Base-by-base conservation (phyloP, 441 rosid species). In the Erodium texanum region DNA sequence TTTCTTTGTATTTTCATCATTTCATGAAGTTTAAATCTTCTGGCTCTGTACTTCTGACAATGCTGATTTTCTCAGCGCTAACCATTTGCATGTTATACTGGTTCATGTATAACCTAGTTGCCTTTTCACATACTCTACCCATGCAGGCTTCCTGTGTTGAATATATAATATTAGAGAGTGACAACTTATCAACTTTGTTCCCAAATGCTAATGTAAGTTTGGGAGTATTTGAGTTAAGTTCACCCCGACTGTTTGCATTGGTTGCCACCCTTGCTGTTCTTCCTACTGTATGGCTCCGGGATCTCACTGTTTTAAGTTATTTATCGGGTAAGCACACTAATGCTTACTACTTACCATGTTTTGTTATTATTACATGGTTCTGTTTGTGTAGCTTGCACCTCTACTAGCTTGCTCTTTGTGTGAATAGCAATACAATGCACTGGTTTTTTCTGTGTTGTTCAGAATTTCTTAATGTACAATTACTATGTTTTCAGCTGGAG, bases 281-380 rank as follows among this genome's bases (percentile, higher is more conserved):
- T 48, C 98, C 98, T 0, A 93, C 98, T 0, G 90, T 82, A 73
- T 90, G 96, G 96, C 96, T 86, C 38, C 83, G 95, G 71, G 99
- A 93, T 82, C 89, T 90, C 56, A 83, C 87, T 24, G 50, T 93
- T 23, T 86, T 93, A 70, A 93, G 99, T 71, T 90, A 89, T 45
- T 84, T 93, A 45, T 93, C 99, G 45, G 98, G 97, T 87, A 79
- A 78, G 79, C 66, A 20, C 64, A 59, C 56, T 62, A 50, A 52
- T 48, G 20, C 29, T 15, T 45, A 45, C 18, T 45, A 45, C 9
- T 36, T 41, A 56, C 10, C 43, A 20, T 32, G 24, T 24, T 9
- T 50, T 66, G 62, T 59, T 24, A 68, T 24, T 3, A 68, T 24
- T 3, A 58, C 54, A 0, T 45, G 54, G 54, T 45, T 45, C 16